Conservation (phyloP, 345 rosid species). For the Nasturtium officinale region DNA sequence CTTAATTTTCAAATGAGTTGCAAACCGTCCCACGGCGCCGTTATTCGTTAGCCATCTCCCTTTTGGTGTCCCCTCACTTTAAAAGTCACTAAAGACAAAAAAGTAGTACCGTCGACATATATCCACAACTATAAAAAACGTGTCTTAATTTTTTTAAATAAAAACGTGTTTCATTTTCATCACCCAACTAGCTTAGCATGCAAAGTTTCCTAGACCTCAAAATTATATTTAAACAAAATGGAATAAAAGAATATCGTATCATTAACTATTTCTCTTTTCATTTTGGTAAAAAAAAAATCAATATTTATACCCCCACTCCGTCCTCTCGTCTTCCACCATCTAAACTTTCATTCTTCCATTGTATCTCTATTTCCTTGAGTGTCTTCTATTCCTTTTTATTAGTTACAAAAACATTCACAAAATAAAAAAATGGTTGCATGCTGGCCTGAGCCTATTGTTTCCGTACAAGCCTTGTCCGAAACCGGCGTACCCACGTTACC, state of each 20-base stretch:
- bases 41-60: slow-evolving; percentile 21
- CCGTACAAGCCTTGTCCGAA: slow-evolving; percentile 82
- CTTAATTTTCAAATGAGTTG: slow-evolving; percentile 3
- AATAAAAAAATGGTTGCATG: slow-evolving; percentile 34
- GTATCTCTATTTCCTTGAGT: neutral
- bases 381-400: neutral
- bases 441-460: slow-evolving; percentile 93
- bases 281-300: neutral
- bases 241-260: slow-evolving; percentile 15
- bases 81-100: slow-evolving; percentile 19
- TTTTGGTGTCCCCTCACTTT: neutral
- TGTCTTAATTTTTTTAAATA: too few relatives aligned
- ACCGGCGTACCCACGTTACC: slow-evolving; percentile 63
- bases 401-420: neutral
- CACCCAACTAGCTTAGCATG: slow-evolving; percentile 32
- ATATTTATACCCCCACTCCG: slow-evolving; percentile 27
- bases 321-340: slow-evolving; percentile 25
- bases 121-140: neutral
- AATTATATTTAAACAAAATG: neutral
- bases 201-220: slow-evolving; percentile 22
- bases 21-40: slow-evolving; percentile 42
- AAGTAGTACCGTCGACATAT: slow-evolving; percentile 19
- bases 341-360: neutral
- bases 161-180: neutral
- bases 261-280: slow-evolving; percentile 31